phyloP scores from a whole-genome alignment of 2,329 filamentous ascomycete species.

The Waltergamsia citrina region DNA sequence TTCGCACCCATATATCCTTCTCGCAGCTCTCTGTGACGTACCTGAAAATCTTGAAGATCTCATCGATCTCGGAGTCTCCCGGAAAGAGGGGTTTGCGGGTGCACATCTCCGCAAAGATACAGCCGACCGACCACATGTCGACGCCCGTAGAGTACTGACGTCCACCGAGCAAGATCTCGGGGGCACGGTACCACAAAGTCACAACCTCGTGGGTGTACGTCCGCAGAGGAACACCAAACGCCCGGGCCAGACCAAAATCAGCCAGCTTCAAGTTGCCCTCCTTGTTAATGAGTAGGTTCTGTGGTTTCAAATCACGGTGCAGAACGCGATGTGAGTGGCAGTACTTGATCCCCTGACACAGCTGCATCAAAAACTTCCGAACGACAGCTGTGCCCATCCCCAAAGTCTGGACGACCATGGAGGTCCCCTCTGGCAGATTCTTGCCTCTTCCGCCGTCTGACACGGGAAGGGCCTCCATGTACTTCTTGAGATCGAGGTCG shows the following conservation, averaged over 20 bases:
- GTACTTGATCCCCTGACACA: constrained; percentile 76
- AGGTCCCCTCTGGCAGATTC: constrained; percentile 69
- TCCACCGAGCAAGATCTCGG: constrained; percentile 83
- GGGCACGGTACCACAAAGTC: constrained; percentile 85
- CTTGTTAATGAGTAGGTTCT: constrained; percentile 79
- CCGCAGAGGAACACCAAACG: constrained; percentile 81
- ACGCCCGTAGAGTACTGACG: constrained; percentile 90
- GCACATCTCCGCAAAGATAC: constrained; percentile 96
- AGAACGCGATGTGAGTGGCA: constrained; percentile 83
- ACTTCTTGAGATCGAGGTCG: constrained; percentile 88
- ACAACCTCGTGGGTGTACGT: constrained; percentile 96
- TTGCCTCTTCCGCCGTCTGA: constrained; percentile 79
- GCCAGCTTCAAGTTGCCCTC: constrained; percentile 86
- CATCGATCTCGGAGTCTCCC: constrained; percentile 62
- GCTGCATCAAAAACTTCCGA: constrained; percentile 87
- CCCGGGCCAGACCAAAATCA: constrained; percentile 81
- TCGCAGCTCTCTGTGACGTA: constrained; percentile 27
- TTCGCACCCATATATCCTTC: neutral
- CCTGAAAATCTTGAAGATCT: constrained; percentile 57
- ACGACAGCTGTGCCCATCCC: constrained; percentile 73
- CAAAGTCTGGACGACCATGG: constrained; percentile 51
- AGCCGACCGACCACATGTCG: constrained; percentile 92
- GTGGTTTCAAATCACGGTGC: constrained; percentile 82
- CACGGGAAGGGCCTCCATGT: constrained; percentile 85
- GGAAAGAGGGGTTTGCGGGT: constrained; percentile 88